Percentiles rank a stretch among this genome's conserved stretches.
These are phyloP conservation scores for Fagopyrum esculentum DNA, from an alignment of 148 eudicot genomes.

Conservation along the genomic window DNA sequence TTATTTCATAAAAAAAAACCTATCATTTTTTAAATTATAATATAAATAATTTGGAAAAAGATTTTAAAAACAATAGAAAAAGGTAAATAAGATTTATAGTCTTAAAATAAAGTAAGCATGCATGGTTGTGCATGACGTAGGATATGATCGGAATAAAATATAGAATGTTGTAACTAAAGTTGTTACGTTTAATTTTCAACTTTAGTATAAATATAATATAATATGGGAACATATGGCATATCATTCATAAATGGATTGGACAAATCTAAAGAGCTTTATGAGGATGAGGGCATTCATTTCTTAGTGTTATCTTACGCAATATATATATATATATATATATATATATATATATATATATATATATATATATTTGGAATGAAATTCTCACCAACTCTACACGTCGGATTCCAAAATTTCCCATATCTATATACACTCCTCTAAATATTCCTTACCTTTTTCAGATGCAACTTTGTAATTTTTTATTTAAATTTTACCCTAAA, in stretches of 20 bases:
- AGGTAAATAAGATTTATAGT: no score
- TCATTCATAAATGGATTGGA: not conserved
- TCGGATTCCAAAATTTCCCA: not conserved
- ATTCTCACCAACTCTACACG: not conserved
- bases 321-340: not conserved
- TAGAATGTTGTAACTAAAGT: not conserved
- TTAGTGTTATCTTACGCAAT: conserved; percentile 5
- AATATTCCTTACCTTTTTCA: no score
- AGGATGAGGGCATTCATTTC: not conserved
- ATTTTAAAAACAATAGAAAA: no score
- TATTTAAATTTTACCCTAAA: no score
- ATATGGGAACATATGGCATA: conserved; percentile 6
- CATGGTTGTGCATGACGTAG: not conserved
- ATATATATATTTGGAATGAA: not conserved
- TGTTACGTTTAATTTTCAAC: not conserved
- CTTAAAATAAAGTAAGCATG: no score
- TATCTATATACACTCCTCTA: not conserved
- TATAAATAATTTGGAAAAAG: no score
- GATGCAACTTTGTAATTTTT: no score
- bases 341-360: no score
- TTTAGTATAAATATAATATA: not conserved
- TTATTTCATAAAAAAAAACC: no score
- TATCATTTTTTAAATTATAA: no score
- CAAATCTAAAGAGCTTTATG: not conserved
- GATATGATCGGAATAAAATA: not conserved